Evolutionary conservation across 495 filamentous ascomycete genomes (phyloP).

Genomic region (Penicillium atrosanguineum): DNA sequence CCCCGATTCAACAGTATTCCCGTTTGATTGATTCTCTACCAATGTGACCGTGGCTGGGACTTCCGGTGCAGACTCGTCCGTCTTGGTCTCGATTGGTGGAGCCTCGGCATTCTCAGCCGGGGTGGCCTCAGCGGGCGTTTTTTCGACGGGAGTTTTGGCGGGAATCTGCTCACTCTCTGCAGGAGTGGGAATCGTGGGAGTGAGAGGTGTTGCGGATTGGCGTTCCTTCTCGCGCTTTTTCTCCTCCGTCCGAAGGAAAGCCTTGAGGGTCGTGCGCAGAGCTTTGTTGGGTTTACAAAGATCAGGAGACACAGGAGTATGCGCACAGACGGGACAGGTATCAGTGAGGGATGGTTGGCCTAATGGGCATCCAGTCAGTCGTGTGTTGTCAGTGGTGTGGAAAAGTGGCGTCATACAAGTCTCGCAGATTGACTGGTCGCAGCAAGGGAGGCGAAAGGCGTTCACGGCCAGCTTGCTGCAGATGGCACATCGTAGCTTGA

Average conservation of each 20-base stretch:
- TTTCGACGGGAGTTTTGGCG: slow-evolving; percentile 7
- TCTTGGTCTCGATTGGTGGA: slow-evolving; percentile 1
- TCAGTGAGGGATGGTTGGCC: slow-evolving; percentile 74
- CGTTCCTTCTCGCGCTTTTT: slow-evolving; percentile 73
- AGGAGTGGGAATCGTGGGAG: slow-evolving; percentile 20
- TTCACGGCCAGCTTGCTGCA: slow-evolving; percentile 91
- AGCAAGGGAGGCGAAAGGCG: slow-evolving; percentile 88
- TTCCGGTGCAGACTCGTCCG: background rate
- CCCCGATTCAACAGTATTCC: background rate
- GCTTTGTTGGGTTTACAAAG: slow-evolving; percentile 88
- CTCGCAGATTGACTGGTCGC: slow-evolving; percentile 92
- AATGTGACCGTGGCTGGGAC: background rate
- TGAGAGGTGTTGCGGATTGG: slow-evolving; percentile 35
- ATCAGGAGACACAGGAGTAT: slow-evolving; percentile 77
- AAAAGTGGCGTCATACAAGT: slow-evolving; percentile 59
- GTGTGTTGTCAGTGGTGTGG: background rate
- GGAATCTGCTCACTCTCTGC: slow-evolving; percentile 20
- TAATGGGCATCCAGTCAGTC: slow-evolving; percentile 36
- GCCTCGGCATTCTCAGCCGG: background rate
- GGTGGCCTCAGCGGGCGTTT: background rate
- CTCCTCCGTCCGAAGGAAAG: slow-evolving; percentile 81
- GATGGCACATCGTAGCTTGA: slow-evolving; percentile 89
- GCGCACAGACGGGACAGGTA: slow-evolving; percentile 89
- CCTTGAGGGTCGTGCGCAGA: slow-evolving; percentile 81
- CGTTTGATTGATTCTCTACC: background rate